Conservation (phyloP, 371 early-diverging fungal genomes). For the Mortierella sp. region DNA sequence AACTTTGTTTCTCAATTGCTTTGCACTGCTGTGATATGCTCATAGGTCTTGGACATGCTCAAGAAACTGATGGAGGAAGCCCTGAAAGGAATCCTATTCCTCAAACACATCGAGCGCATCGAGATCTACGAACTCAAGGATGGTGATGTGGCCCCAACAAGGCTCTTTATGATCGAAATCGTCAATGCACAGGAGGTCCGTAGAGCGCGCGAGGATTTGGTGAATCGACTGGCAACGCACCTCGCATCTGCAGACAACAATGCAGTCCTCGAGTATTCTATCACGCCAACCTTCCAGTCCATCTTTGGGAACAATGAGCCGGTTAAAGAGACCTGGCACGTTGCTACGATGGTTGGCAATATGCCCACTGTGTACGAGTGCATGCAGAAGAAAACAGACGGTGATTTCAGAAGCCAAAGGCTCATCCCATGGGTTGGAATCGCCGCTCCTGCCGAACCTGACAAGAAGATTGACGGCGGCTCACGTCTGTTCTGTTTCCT, state of each 20-base stretch:
- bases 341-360: slow-evolving; percentile 39
- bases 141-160: not conserved
- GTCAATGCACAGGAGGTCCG: slow-evolving; percentile 33
- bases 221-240: slow-evolving; percentile 5
- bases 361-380: slow-evolving; percentile 8
- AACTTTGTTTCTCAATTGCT: not conserved
- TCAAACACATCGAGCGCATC: slow-evolving; percentile 50
- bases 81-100: slow-evolving; percentile 39
- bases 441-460: slow-evolving; percentile 26
- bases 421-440: slow-evolving; percentile 55
- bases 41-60: slow-evolving; percentile 31
- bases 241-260: not conserved
- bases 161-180: slow-evolving; percentile 38
- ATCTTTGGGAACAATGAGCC: slow-evolving; percentile 15
- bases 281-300: slow-evolving; percentile 18
- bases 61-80: slow-evolving; percentile 31
- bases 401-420: slow-evolving; percentile 22
- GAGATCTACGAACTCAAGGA: slow-evolving; percentile 42
- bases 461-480: not conserved
- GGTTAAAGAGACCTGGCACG: slow-evolving; percentile 24
- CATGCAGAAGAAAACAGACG: slow-evolving; percentile 18
- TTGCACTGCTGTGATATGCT: not conserved
- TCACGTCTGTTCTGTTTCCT: slow-evolving; percentile 53
- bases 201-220: slow-evolving; percentile 5
- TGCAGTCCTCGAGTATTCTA: slow-evolving; percentile 16